phyloP scores from a whole-genome alignment of 345 rosid genomes.

The Ricinus communis region DNA sequence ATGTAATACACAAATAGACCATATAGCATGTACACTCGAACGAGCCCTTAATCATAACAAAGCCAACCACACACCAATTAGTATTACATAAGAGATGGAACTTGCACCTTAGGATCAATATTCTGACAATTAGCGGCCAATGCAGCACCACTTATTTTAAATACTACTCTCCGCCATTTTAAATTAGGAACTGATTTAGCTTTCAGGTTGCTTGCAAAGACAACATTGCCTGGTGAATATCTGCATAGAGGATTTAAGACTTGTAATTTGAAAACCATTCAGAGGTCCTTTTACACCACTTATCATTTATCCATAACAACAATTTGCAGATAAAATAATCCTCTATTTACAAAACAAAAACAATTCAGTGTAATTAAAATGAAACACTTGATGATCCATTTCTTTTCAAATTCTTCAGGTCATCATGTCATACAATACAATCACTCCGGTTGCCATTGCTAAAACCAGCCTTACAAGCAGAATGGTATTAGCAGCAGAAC shows the following conservation, averaged over 20 bases:
- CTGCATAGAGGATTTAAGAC: constrained; percentile 8
- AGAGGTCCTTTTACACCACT: not conserved
- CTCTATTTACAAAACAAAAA: too few species aligned
- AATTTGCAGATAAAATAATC: too few species aligned
- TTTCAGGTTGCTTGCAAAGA: constrained; percentile 36
- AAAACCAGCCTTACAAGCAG: not conserved
- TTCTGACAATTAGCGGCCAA: constrained; percentile 71
- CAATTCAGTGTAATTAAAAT: too few species aligned
- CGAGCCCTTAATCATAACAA: not conserved
- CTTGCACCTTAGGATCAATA: constrained; percentile 76
- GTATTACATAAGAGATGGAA: not conserved
- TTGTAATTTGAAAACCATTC: not conserved
- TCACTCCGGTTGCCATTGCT: not conserved
- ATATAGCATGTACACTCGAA: not conserved
- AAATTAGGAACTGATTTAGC: constrained; percentile 50
- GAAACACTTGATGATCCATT: not conserved
- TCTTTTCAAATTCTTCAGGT: not conserved
- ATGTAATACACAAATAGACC: not conserved
- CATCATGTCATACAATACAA: not conserved
- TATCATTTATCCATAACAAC: not conserved
- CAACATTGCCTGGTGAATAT: constrained; percentile 14
- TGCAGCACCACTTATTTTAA: constrained; percentile 86
- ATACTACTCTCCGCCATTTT: constrained; percentile 85
- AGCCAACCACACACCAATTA: not conserved
- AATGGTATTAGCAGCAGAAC: too few species aligned